phyloP scores from a whole-genome alignment of 768 basidiomycete species.

The Gymnopilus dilepis region DNA sequence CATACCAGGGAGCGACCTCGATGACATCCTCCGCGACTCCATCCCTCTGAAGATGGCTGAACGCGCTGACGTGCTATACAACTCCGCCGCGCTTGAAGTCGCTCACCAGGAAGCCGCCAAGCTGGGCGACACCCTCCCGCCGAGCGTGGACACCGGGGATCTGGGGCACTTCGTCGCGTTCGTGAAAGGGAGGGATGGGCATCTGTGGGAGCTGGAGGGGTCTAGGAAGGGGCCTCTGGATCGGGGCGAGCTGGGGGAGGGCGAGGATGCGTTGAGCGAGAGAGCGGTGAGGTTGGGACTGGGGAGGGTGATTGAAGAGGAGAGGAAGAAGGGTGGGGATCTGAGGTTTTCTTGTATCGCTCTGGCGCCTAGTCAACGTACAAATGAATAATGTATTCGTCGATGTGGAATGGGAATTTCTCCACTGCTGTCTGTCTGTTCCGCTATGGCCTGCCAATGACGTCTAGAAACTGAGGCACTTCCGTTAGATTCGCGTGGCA shows the following conservation, averaged over 20 bases:
- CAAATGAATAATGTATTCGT: too few relatives aligned
- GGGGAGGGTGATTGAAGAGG: constrained; percentile 13
- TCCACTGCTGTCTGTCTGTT: too few relatives aligned
- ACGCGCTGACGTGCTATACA: constrained; percentile 16
- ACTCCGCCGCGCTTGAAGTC: constrained; percentile 5
- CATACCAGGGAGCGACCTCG: constrained; percentile 10
- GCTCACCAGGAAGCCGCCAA: constrained; percentile 14
- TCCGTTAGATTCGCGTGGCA: too few relatives aligned
- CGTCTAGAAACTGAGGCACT: too few relatives aligned
- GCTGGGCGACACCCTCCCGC: constrained; percentile 12
- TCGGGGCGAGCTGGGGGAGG: constrained; percentile 8
- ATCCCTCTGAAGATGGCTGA: constrained; percentile 7
- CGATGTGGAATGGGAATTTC: too few relatives aligned
- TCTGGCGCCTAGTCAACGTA: constrained; percentile 8
- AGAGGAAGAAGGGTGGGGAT: constrained; percentile 14
- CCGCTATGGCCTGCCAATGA: too few relatives aligned
- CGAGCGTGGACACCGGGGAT: neutral
- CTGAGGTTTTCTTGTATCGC: constrained; percentile 18
- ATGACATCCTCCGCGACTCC: neutral
- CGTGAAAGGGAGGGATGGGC: constrained; percentile 18
- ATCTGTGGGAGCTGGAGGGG: constrained; percentile 20
- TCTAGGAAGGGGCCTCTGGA: constrained; percentile 16
- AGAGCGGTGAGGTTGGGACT: constrained; percentile 13
- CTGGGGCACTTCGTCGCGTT: constrained; percentile 20
- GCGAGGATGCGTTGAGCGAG: constrained; percentile 19